Conservation (phyloP, 768 basidiomycete genomes). For the Albatrellus ellisii region DNA sequence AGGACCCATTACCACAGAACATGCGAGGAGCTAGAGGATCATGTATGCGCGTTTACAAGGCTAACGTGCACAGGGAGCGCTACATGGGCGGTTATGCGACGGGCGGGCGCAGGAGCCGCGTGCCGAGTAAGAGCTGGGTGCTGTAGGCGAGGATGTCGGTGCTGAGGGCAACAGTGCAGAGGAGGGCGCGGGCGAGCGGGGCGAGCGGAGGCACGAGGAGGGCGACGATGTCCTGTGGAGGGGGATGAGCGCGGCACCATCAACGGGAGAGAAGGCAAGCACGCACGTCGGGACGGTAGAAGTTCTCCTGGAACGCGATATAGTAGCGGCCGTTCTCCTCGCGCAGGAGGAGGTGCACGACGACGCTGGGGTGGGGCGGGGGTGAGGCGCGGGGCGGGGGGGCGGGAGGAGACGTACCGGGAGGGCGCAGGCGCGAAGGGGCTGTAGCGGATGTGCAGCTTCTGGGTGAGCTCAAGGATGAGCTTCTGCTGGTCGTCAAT, state of each 20-base stretch:
- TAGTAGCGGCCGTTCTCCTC: constrained; percentile 27
- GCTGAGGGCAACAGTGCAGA: constrained; percentile 16
- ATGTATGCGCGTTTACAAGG: too few relatives aligned
- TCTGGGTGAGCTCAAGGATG: constrained; percentile 39
- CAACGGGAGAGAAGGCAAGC: background rate
- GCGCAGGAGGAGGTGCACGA: constrained; percentile 38
- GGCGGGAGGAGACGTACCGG: constrained; percentile 23
- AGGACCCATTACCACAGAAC: too few relatives aligned
- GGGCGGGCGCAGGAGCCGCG: constrained; percentile 2
- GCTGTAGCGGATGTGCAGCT: constrained; percentile 37
- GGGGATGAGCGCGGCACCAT: constrained; percentile 1
- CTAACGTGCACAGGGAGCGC: too few relatives aligned
- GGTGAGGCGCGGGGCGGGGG: background rate
- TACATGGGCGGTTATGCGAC: too few relatives aligned
- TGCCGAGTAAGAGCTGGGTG: constrained; percentile 3
- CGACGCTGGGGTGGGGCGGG: constrained; percentile 22
- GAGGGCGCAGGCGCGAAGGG: constrained; percentile 31
- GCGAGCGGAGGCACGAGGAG: constrained; percentile 30
- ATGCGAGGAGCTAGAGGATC: too few relatives aligned
- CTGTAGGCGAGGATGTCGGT: constrained; percentile 4
- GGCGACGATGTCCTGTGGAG: constrained; percentile 30
- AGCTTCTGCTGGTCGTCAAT: constrained; percentile 28
- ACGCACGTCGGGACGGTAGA: constrained; percentile 39
- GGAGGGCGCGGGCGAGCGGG: constrained; percentile 22
- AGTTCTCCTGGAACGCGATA: constrained; percentile 46